phyloP scores from a whole-genome alignment of 495 filamentous ascomycete species.

The Aspergillus saccharolyticus region DNA sequence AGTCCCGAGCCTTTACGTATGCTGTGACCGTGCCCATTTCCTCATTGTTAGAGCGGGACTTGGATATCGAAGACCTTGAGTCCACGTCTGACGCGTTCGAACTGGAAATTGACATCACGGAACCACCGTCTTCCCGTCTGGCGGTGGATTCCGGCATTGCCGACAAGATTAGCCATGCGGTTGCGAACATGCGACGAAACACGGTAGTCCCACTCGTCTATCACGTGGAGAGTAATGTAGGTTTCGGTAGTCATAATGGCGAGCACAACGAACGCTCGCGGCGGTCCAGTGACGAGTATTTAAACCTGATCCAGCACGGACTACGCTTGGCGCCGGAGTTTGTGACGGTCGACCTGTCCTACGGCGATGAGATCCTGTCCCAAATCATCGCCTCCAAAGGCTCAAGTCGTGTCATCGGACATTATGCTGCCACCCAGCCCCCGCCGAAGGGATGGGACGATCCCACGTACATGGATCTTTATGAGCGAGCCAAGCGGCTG shows the following conservation, averaged over 20 bases:
- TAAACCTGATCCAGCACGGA: conserved; percentile 59
- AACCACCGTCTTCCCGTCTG: conserved; percentile 20
- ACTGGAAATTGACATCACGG: conserved; percentile 52
- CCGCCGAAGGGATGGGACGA: conserved; percentile 42
- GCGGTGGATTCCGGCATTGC: conserved; percentile 34
- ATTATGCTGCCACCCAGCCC: conserved; percentile 46
- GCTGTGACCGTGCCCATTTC: conserved; percentile 58
- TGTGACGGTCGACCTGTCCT: conserved; percentile 60
- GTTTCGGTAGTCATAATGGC: conserved; percentile 16
- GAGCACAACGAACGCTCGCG: conserved; percentile 22
- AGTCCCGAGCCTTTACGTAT: conserved; percentile 57
- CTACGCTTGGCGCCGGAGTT: conserved; percentile 67
- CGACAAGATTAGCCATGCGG: conserved; percentile 48
- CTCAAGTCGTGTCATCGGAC: conserved; percentile 61
- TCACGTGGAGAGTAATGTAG: conserved; percentile 36
- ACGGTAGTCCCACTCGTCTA: conserved; percentile 53
- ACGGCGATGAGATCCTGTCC: conserved; percentile 46
- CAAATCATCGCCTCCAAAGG: conserved; percentile 55
- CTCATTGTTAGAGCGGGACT: conserved; percentile 46
- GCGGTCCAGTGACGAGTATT: conserved; percentile 44
- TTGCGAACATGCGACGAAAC: conserved; percentile 58
- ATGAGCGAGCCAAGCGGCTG: conserved; percentile 39
- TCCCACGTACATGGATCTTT: conserved; percentile 28
- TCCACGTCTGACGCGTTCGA: conserved; percentile 64
- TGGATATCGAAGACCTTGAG: conserved; percentile 62